A percentile compares a stretch with the other conserved stretches of the same genome.
phyloP scores from a whole-genome alignment of 768 basidiomycete species.

The Butyriboletus loyo region DNA sequence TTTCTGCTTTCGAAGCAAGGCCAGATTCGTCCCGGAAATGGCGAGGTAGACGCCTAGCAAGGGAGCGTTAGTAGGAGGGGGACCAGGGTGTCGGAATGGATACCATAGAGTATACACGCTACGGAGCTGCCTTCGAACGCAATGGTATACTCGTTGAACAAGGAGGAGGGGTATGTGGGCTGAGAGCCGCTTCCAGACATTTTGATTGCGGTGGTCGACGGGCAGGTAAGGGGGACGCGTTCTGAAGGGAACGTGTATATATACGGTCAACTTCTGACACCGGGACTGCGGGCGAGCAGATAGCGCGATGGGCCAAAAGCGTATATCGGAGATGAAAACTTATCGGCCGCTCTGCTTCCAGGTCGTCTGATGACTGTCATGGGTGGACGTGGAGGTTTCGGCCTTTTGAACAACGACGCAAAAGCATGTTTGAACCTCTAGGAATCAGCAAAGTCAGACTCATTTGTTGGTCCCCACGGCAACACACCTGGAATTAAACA shows the following conservation, averaged over 20 bases:
- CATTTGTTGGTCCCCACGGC: background rate
- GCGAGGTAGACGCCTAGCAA: slow-evolving; percentile 14
- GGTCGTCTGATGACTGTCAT: too few species aligned
- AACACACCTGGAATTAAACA: background rate
- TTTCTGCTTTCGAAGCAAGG: slow-evolving; percentile 12
- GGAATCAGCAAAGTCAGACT: too few species aligned
- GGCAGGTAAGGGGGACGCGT: background rate
- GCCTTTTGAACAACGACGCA: background rate
- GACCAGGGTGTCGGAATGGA: background rate
- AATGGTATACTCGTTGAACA: slow-evolving; percentile 20
- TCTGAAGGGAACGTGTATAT: background rate
- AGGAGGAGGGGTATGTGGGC: slow-evolving; percentile 4
- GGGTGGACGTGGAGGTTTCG: too few species aligned
- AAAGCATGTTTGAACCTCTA: background rate
- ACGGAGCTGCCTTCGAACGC: slow-evolving; percentile 21
- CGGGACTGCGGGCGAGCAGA: slow-evolving; percentile 6
- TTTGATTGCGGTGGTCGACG: background rate
- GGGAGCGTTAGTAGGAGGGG: background rate
- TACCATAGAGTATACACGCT: slow-evolving; percentile 20
- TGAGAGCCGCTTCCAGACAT: slow-evolving; percentile 16
- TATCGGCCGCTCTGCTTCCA: too few species aligned
- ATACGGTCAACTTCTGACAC: background rate
- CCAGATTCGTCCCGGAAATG: slow-evolving; percentile 10
- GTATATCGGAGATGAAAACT: too few species aligned
- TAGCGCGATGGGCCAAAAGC: too few species aligned